phyloP scores from a whole-genome alignment of 2,329 filamentous ascomycete species.

The Samsoniella hepiali region DNA sequence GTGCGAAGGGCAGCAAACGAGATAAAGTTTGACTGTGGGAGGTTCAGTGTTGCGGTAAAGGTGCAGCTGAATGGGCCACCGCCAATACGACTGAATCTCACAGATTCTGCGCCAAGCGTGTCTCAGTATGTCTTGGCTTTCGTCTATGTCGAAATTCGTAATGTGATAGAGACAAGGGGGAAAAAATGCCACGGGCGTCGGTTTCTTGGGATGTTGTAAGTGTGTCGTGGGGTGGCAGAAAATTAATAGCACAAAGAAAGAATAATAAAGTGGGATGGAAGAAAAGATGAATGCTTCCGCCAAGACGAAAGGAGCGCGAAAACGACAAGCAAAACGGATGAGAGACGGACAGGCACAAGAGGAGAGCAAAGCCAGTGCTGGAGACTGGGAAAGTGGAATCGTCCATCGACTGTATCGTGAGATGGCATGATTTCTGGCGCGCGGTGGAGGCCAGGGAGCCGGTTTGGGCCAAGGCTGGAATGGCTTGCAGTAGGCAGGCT shows the following conservation, averaged over 20 bases:
- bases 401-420: conserved; percentile 15
- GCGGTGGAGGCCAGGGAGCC: conserved; percentile 8
- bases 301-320: not conserved
- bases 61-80: not conserved
- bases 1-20: not conserved
- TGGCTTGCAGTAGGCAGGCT: conserved; percentile 3
- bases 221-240: not conserved
- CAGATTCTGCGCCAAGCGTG: not conserved
- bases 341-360: not conserved
- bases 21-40: not conserved
- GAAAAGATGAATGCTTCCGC: not conserved
- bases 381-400: conserved; percentile 11
- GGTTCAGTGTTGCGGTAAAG: not conserved
- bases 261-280: not conserved
- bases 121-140: not conserved
- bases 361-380: not conserved
- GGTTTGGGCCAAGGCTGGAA: conserved; percentile 15
- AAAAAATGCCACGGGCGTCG: not conserved
- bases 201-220: not conserved
- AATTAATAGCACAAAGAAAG: not conserved
- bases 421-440: conserved; percentile 19
- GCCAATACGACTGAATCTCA: not conserved
- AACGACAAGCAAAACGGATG: not conserved
- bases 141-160: not conserved
- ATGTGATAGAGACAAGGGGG: not conserved